phyloP scores from a whole-genome alignment of 768 basidiomycete species.

The Strobilomyces dryophilus region DNA sequence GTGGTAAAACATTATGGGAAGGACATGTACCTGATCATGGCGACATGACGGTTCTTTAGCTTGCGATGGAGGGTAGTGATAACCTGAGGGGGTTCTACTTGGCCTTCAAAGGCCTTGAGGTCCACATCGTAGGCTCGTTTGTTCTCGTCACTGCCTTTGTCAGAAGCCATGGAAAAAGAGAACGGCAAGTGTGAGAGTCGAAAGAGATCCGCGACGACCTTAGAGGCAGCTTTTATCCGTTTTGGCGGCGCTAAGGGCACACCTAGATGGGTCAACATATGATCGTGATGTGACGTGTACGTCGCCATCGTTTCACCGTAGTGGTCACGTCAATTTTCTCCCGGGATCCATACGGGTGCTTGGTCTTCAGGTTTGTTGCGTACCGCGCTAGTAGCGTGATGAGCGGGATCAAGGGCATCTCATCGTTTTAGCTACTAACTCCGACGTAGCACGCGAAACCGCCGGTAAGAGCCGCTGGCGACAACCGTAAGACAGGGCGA shows the following conservation, averaged over 20 bases:
- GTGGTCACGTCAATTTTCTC: too few relatives aligned
- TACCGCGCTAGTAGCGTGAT: too few relatives aligned
- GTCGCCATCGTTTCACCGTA: too few relatives aligned
- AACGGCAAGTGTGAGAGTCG: background rate
- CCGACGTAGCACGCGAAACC: too few relatives aligned
- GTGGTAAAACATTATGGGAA: background rate
- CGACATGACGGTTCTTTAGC: slow-evolving; percentile 32
- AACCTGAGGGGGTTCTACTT: background rate
- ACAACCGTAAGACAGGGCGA: too few relatives aligned
- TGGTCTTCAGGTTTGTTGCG: too few relatives aligned
- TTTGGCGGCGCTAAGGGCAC: background rate
- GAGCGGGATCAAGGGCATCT: too few relatives aligned
- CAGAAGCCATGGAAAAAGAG: background rate
- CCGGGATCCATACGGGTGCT: too few relatives aligned
- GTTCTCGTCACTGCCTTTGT: slow-evolving; percentile 1
- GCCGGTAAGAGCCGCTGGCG: too few relatives aligned
- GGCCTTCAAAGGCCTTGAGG: slow-evolving; percentile 9
- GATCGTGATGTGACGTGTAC: background rate
- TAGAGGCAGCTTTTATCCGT: background rate
- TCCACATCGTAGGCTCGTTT: background rate
- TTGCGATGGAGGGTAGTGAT: slow-evolving; percentile 23
- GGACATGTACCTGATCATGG: slow-evolving; percentile 32
- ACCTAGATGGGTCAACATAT: background rate
- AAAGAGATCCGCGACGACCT: background rate
- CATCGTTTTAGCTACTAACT: too few relatives aligned